phyloP scores from a whole-genome alignment of 805 yeast genomes.

The Ogataea philodendri region DNA sequence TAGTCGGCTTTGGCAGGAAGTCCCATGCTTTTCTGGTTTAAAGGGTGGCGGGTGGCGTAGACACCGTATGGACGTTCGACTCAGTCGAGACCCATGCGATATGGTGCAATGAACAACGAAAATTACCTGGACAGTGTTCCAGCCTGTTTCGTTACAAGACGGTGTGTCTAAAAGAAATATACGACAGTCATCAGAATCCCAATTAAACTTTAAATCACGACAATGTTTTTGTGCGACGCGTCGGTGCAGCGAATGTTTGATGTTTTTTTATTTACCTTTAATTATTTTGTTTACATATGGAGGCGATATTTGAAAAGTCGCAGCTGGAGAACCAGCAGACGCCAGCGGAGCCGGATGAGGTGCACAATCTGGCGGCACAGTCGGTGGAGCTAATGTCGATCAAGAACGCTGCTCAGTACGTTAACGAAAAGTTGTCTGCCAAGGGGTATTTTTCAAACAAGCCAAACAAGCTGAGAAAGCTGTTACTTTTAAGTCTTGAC shows the following conservation, averaged over 20 bases:
- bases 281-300: too few species aligned
- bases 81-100: slow-evolving; percentile 14
- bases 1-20: not conserved
- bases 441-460: slow-evolving; percentile 27
- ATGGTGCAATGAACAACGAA: slow-evolving; percentile 20
- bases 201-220: not conserved
- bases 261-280: slow-evolving; percentile 2
- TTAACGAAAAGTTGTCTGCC: slow-evolving; percentile 27
- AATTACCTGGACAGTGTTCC: not conserved
- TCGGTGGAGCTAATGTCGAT: slow-evolving; percentile 22
- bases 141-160: too few species aligned
- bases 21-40: not conserved
- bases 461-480: slow-evolving; percentile 17
- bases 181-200: slow-evolving; percentile 13
- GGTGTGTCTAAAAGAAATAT: not conserved
- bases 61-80: slow-evolving; percentile 23
- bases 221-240: slow-evolving; percentile 9
- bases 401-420: slow-evolving; percentile 23
- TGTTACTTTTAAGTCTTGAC: slow-evolving; percentile 25
- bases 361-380: not conserved
- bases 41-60: slow-evolving; percentile 17
- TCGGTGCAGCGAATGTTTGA: slow-evolving; percentile 4
- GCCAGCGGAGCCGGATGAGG: not conserved
- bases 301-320: slow-evolving; percentile 12
- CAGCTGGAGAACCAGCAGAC: slow-evolving; percentile 7